A percentile compares a stretch with the other conserved stretches of the same genome.
Conservation (phyloP, 1,284 basidiomycete genomes). For the Butyriboletus regius region DNA sequence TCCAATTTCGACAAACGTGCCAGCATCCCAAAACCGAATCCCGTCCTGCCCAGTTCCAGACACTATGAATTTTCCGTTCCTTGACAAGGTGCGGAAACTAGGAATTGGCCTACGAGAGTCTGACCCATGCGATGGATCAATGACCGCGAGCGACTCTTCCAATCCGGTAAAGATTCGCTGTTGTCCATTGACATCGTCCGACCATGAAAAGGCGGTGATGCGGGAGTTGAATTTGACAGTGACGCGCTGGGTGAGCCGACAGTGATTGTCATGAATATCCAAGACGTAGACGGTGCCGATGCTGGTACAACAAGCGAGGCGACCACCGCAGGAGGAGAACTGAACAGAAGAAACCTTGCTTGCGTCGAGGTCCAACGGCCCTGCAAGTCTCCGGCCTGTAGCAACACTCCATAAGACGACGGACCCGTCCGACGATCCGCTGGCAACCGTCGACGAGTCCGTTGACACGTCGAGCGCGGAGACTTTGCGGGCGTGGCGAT, state of each 20-base stretch:
- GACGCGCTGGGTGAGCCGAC: not conserved
- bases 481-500: not conserved
- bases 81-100: constrained; percentile 2
- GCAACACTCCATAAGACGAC: not conserved
- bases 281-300: constrained; percentile 1
- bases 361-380: not conserved
- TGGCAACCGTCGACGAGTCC: constrained; percentile 1
- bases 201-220: constrained; percentile 4
- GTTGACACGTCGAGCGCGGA: constrained; percentile 3
- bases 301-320: constrained; percentile 2
- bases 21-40: constrained; percentile 7
- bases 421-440: constrained; percentile 3
- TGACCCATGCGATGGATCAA: not conserved
- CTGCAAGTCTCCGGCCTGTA: not conserved
- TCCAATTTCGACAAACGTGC: constrained; percentile 4
- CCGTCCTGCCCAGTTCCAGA: not conserved
- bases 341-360: not conserved
- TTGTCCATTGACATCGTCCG: not conserved
- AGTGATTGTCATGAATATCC: not conserved
- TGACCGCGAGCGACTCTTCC: not conserved
- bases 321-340: constrained; percentile 1
- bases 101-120: not conserved
- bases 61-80: constrained; percentile 3
- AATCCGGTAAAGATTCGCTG: not conserved
- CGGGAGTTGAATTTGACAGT: not conserved